A percentile compares a stretch with the other conserved stretches of the same genome.
Conservation (phyloP, 805 yeast genomes). For the Saturnispora saitoi region DNA sequence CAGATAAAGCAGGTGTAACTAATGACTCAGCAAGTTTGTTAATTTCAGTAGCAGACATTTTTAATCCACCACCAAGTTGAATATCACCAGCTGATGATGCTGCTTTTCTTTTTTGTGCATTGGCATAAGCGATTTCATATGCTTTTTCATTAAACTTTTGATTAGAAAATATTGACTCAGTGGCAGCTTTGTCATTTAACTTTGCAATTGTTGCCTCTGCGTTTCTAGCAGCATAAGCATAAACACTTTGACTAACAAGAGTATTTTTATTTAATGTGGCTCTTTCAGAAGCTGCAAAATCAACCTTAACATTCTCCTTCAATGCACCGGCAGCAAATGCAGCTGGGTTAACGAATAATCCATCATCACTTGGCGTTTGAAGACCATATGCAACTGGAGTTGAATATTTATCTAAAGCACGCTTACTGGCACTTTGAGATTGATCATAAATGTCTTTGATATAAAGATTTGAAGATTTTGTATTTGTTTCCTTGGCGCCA, state of each 20-base stretch:
- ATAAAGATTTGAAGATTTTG: slow-evolving; percentile 21
- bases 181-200: slow-evolving; percentile 21
- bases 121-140: slow-evolving; percentile 64
- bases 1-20: slow-evolving; percentile 76
- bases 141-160: slow-evolving; percentile 55
- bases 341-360: slow-evolving; percentile 31
- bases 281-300: slow-evolving; percentile 37
- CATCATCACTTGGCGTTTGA: slow-evolving; percentile 32
- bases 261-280: slow-evolving; percentile 29
- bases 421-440: slow-evolving; percentile 10
- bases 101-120: slow-evolving; percentile 45
- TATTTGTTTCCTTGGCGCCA: slow-evolving; percentile 17
- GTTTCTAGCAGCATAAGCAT: slow-evolving; percentile 43
- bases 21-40: slow-evolving; percentile 69
- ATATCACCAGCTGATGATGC: slow-evolving; percentile 43
- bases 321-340: slow-evolving; percentile 48
- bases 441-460: slow-evolving; percentile 13
- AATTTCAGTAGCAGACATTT: slow-evolving; percentile 66
- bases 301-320: slow-evolving; percentile 20
- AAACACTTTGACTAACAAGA: slow-evolving; percentile 34
- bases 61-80: slow-evolving; percentile 83
- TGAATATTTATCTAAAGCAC: slow-evolving; percentile 7
- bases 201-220: slow-evolving; percentile 31
- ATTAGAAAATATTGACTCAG: slow-evolving; percentile 22
- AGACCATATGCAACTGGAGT: slow-evolving; percentile 28